Evolutionary conservation across 1,284 basidiomycete genomes (phyloP).

Genomic region (Xanthoconium separans): DNA sequence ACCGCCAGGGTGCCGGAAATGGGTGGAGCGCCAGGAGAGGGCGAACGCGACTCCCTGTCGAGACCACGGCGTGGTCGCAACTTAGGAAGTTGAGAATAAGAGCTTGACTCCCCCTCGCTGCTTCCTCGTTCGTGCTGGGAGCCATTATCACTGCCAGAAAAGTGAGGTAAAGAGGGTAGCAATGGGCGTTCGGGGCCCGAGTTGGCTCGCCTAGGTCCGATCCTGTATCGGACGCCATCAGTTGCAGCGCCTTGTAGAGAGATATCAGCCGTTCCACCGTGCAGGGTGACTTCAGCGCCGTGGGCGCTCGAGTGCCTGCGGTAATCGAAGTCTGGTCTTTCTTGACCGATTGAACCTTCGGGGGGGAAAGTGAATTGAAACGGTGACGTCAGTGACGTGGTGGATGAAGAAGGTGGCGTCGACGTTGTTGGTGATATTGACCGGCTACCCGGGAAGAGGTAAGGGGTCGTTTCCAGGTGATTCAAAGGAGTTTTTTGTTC

Average conservation of each 20-base stretch:
- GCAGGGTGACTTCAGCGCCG: conserved; percentile 60
- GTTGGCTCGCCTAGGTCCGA: conserved; percentile 48
- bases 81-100: conserved; percentile 41
- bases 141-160: conserved; percentile 50
- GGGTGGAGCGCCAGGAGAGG: conserved; percentile 60
- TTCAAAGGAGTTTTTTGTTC: conserved; percentile 62
- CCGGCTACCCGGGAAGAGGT: conserved; percentile 65
- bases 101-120: conserved; percentile 52
- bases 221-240: conserved; percentile 61
- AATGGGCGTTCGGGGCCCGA: conserved; percentile 50
- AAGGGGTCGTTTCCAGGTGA: conserved; percentile 56
- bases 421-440: conserved; percentile 70
- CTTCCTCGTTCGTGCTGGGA: conserved; percentile 54
- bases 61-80: conserved; percentile 45
- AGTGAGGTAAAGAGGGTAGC: conserved; percentile 49
- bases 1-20: conserved; percentile 80
- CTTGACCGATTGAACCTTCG: conserved; percentile 49
- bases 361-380: conserved; percentile 62
- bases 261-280: conserved; percentile 70
- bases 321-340: conserved; percentile 63
- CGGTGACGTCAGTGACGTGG: conserved; percentile 59
- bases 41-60: conserved; percentile 61
- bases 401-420: conserved; percentile 64
- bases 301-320: conserved; percentile 54
- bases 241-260: conserved; percentile 49